Conservation (phyloP, 2,329 filamentous ascomycete genomes). For the Aspergillus fumigatiaffinis region DNA sequence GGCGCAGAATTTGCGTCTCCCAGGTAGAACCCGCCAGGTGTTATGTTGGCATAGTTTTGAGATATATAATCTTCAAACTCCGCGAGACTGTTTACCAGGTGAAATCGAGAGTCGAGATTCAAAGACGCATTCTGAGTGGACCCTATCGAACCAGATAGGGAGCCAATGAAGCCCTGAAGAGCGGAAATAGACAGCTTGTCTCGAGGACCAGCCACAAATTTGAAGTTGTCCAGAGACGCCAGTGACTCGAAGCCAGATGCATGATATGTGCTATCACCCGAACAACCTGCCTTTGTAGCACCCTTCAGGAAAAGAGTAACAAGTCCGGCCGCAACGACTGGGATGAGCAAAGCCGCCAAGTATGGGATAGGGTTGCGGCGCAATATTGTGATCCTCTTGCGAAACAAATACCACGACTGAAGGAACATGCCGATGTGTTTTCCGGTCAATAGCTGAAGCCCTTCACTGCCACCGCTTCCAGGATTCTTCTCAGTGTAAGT, state of each 20-base stretch:
- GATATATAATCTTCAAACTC: slow-evolving; percentile 66
- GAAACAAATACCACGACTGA: slow-evolving; percentile 71
- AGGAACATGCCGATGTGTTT: slow-evolving; percentile 63
- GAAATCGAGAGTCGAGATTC: slow-evolving; percentile 37
- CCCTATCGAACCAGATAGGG: slow-evolving; percentile 23
- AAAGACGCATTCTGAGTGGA: slow-evolving; percentile 24
- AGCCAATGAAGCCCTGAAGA: slow-evolving; percentile 16
- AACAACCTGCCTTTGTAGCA: slow-evolving; percentile 52
- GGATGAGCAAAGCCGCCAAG: slow-evolving; percentile 68
- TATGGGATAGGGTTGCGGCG: slow-evolving; percentile 76
- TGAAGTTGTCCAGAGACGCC: slow-evolving; percentile 24
- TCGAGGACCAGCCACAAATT: slow-evolving; percentile 37
- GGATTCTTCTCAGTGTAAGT: slow-evolving; percentile 10
- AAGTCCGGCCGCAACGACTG: slow-evolving; percentile 73
- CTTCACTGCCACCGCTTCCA: slow-evolving; percentile 8
- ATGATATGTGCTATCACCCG: slow-evolving; percentile 31
- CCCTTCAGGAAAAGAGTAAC: slow-evolving; percentile 70
- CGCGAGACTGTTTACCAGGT: slow-evolving; percentile 59
- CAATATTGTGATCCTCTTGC: slow-evolving; percentile 73
- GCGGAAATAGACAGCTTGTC: slow-evolving; percentile 23
- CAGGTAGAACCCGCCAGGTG: slow-evolving; percentile 76
- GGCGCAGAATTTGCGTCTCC: slow-evolving; percentile 58
- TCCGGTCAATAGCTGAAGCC: slow-evolving; percentile 59
- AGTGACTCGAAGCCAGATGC: slow-evolving; percentile 26
- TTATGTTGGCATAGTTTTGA: slow-evolving; percentile 62